These are phyloP conservation scores for Orbilia ellipsospora DNA, from an alignment of 2,329 filamentous ascomycete species.

Conservation along the genomic window DNA sequence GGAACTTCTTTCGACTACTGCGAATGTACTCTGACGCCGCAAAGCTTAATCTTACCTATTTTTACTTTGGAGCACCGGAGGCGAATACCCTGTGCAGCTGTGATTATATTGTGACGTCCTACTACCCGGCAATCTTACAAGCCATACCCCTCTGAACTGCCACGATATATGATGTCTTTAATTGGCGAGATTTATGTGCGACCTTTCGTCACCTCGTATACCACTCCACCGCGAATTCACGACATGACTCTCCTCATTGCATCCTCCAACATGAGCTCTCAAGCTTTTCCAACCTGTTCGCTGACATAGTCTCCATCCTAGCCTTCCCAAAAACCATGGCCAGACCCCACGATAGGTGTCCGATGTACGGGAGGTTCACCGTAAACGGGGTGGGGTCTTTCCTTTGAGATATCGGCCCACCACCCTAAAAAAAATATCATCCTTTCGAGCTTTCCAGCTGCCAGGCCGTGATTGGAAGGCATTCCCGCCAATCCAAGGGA, in stretches of 20 bases:
- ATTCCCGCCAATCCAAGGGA: neutral
- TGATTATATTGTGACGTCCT: constrained; percentile 13
- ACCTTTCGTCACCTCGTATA: constrained; percentile 28
- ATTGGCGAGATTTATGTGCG: constrained; percentile 13
- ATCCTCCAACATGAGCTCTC: neutral
- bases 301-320: neutral
- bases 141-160: constrained; percentile 8
- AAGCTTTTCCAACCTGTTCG: too few relatives aligned
- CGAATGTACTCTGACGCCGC: constrained; percentile 11
- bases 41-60: constrained; percentile 23
- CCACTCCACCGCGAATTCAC: neutral
- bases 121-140: constrained; percentile 8
- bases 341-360: constrained; percentile 16
- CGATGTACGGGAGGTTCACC: neutral
- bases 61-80: neutral
- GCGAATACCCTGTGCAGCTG: neutral
- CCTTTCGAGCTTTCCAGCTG: neutral
- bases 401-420: too few relatives aligned
- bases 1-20: constrained; percentile 11
- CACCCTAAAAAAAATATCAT: too few relatives aligned
- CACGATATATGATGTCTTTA: constrained; percentile 4
- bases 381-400: too few relatives aligned
- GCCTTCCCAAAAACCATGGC: neutral
- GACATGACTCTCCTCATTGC: too few relatives aligned
- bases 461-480: constrained; percentile 3